Conservation (phyloP, 768 basidiomycete species). For the Suillus clintonianus region DNA sequence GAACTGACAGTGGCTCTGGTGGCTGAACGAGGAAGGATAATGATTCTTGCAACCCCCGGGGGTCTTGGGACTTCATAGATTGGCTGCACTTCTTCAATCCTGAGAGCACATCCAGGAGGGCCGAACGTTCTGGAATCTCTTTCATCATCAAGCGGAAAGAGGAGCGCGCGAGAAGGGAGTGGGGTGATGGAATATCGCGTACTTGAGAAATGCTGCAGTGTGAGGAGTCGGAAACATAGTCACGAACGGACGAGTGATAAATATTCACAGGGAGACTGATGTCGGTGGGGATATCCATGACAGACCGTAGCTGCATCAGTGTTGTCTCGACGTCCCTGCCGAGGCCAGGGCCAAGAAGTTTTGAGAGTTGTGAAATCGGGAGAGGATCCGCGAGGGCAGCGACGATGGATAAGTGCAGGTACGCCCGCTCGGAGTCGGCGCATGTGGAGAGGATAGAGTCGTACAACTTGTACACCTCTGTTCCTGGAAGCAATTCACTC, state of each 20-base stretch:
- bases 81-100: neutral
- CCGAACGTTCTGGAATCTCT: neutral
- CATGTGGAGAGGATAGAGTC: neutral
- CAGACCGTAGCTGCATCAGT: neutral
- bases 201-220: neutral
- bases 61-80: neutral
- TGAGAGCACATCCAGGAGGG: neutral
- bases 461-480: neutral
- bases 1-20: neutral
- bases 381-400: neutral
- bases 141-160: conserved; percentile 2
- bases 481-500: neutral
- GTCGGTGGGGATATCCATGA: neutral
- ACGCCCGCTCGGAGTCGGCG: neutral
- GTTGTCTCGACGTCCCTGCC: neutral
- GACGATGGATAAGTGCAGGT: neutral
- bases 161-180: neutral
- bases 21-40: neutral
- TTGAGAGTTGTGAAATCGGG: neutral
- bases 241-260: neutral
- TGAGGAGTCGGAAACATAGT: neutral
- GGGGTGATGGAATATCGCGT: neutral
- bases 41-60: neutral
- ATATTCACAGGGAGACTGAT: neutral
- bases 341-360: neutral